A percentile compares a stretch with the other conserved stretches of the same genome.
These are phyloP conservation scores for Russula earlei DNA, from an alignment of 768 basidiomycete genomes.

Conservation along the genomic window DNA sequence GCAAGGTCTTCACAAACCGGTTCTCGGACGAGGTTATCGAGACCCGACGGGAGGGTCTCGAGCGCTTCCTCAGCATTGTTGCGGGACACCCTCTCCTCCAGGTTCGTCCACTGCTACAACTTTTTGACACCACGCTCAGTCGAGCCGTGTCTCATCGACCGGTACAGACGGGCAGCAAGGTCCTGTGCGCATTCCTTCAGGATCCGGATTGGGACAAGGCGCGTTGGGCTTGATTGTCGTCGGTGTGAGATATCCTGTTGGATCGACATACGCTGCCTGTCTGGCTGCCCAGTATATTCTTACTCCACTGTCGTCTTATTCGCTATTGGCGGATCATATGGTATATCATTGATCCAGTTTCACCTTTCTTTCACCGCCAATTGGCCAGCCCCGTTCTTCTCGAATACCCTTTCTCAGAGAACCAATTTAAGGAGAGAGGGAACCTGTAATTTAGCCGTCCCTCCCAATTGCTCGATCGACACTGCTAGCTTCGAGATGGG, in stretches of 20 bases:
- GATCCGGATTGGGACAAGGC: constrained; percentile 85
- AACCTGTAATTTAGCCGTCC: too few relatives aligned
- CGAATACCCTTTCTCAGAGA: too few relatives aligned
- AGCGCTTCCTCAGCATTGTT: constrained; percentile 91
- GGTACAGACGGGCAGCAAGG: constrained; percentile 84
- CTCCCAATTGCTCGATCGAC: too few relatives aligned
- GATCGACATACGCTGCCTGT: not conserved
- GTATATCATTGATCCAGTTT: too few relatives aligned
- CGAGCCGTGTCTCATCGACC: not conserved
- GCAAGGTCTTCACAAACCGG: constrained; percentile 96
- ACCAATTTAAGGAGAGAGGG: too few relatives aligned
- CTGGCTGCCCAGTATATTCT: not conserved
- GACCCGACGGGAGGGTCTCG: constrained; percentile 80
- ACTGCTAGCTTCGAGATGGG: too few relatives aligned
- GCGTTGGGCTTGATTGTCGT: constrained; percentile 53
- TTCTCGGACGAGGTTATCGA: constrained; percentile 99
- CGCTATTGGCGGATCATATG: too few relatives aligned
- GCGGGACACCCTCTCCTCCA: constrained; percentile 96
- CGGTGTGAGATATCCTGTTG: not conserved
- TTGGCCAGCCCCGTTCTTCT: too few relatives aligned
- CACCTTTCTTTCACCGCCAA: too few relatives aligned
- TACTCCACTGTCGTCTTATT: not conserved
- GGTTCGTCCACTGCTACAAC: constrained; percentile 36
- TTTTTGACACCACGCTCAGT: not conserved
- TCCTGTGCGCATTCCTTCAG: constrained; percentile 91